Base-by-base conservation (phyloP, 2,329 filamentous ascomycete species). In the Diaporthe sp. region DNA sequence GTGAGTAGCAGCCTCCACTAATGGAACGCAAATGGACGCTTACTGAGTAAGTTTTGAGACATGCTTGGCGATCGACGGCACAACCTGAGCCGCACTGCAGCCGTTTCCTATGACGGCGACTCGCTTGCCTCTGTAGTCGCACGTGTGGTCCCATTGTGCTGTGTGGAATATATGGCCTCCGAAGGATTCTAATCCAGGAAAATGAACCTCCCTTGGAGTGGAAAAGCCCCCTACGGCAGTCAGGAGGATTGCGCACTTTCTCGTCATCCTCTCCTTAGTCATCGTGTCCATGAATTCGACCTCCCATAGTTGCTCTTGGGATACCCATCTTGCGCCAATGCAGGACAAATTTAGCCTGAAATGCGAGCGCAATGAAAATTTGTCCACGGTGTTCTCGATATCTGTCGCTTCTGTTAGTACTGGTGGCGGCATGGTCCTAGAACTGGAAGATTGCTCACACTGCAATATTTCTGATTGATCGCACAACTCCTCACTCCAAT, bases 91-190 rank as follows among this genome's bases (percentile, higher is more conserved):
- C 1, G 81, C 83, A 47, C 80, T 83, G 76, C 83, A 84, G 3
- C 84, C 83, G 42, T 82, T 84, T 4, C 84, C 83, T n/a, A 85
- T 83, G 42, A 85, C 79, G 8, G 80, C 84, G 2, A 85, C 79
- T 3, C 80, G 74, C 78, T 84, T 85, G 42, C 77, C 80, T 25
- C 73, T 77, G 63, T 77, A 81, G 67, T 81, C 77, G 31, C 78
- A 76, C 44, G 51, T 73, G 67, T 81, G 79, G 39, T 83, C 80
- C 83, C 83, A 85, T 25, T 78, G 76, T 2, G 84, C 83, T 1
- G 82, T 83, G 71, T 85, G 84, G 57, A 84, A 80, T 10, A 85
- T 77, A 25, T 78, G 76, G 6, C 84, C 84, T 42, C 81, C 79
- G 78, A 84, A 85, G 9, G 44, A 53, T 9, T 68, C 44, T 3